A percentile compares a stretch with the other conserved stretches of the same genome.
Evolutionary conservation across 306 rosid genomes (phyloP).

Genomic region (Vigna mungo): DNA sequence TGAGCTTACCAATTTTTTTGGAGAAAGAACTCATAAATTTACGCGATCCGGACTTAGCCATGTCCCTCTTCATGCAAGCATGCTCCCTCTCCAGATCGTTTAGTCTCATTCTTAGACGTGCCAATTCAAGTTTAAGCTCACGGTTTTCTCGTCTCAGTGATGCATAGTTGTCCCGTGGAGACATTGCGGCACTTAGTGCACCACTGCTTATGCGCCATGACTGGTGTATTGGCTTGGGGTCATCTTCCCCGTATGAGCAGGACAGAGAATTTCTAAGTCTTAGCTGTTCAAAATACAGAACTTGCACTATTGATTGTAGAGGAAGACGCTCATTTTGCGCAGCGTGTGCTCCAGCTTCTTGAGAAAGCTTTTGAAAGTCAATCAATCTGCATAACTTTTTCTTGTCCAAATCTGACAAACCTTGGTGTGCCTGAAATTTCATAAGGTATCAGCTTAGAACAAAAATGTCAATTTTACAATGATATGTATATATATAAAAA

Average conservation of each 20-base stretch:
- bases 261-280: slow-evolving; percentile 82
- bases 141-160: slow-evolving; percentile 97
- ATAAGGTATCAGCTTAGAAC: slow-evolving; percentile 36
- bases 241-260: slow-evolving; percentile 76
- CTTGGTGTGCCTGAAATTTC: slow-evolving; percentile 88
- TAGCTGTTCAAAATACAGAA: slow-evolving; percentile 90
- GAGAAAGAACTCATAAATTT: slow-evolving; percentile 92
- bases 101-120: slow-evolving; percentile 85
- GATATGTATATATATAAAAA: no score
- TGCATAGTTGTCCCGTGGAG: slow-evolving; percentile 97
- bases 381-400: slow-evolving; percentile 86
- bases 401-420: slow-evolving; percentile 76
- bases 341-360: slow-evolving; percentile 99
- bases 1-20: slow-evolving; percentile 74
- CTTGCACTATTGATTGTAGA: slow-evolving; percentile 95
- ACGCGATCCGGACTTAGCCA: slow-evolving; percentile 86
- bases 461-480: not conserved
- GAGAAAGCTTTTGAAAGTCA: slow-evolving; percentile 96
- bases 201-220: slow-evolving; percentile 97
- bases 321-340: slow-evolving; percentile 99
- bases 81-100: slow-evolving; percentile 97
- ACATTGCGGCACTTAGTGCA: slow-evolving; percentile 98
- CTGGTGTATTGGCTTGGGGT: slow-evolving; percentile 86
- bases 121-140: slow-evolving; percentile 93
- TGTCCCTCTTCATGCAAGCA: slow-evolving; percentile 98